phyloP scores from a whole-genome alignment of 345 rosid genomes.

The Salix dunnii region DNA sequence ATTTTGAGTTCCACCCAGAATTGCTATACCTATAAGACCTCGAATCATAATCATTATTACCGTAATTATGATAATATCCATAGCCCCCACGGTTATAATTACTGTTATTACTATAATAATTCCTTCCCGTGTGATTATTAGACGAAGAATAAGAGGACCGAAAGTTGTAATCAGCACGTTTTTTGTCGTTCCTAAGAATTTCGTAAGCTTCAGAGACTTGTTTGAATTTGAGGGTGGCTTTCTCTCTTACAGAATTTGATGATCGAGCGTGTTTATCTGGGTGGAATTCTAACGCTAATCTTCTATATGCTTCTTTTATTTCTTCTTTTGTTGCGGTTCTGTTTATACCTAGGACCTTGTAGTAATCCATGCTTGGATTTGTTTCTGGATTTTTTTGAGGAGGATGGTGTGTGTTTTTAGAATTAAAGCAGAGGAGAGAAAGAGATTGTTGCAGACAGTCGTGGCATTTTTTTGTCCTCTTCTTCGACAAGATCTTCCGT shows the following conservation, averaged over 20 bases:
- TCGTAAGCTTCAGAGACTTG: constrained; percentile 84
- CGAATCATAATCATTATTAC: constrained; percentile 6
- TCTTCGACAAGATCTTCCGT: too few species aligned
- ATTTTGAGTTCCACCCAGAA: constrained; percentile 23
- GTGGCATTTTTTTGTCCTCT: too few species aligned
- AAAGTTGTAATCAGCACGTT: constrained; percentile 63
- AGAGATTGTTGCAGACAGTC: too few species aligned
- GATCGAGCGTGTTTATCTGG: constrained; percentile 86
- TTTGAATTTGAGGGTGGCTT: constrained; percentile 66
- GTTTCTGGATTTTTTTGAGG: neutral
- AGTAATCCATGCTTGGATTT: constrained; percentile 50
- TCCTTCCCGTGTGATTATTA: too few species aligned
- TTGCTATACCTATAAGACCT: constrained; percentile 9
- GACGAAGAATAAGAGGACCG: constrained; percentile 23
- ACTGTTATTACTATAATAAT: neutral
- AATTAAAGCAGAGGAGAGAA: too few species aligned
- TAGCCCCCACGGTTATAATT: neutral
- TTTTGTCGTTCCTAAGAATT: constrained; percentile 54
- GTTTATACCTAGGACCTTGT: constrained; percentile 58
- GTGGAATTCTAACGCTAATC: constrained; percentile 65
- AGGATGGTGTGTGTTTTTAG: accelerated
- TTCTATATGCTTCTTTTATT: constrained; percentile 74
- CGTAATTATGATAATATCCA: neutral
- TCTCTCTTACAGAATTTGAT: constrained; percentile 42
- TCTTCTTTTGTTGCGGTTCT: constrained; percentile 68